phyloP scores from a whole-genome alignment of 2,329 filamentous ascomycete genomes.

The Penicillium sp. region DNA sequence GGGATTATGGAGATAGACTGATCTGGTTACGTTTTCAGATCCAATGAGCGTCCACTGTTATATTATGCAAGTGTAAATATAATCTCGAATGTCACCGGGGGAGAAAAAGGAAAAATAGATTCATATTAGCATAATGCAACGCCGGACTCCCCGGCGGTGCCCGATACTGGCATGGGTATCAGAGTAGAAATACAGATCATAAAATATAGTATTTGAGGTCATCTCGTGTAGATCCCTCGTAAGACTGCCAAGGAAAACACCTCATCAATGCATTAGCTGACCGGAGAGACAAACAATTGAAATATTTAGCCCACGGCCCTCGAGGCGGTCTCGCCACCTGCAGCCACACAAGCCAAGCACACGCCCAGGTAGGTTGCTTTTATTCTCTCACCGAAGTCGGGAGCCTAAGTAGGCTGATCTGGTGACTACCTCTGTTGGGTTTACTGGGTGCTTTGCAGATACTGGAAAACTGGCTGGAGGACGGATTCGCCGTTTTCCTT shows the following conservation, averaged over 20 bases:
- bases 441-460: slow-evolving; percentile 12
- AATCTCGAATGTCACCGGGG: background rate
- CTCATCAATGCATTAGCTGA: background rate
- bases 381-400: slow-evolving; percentile 2
- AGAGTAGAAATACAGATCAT: slow-evolving; percentile 13
- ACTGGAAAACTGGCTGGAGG: slow-evolving; percentile 25
- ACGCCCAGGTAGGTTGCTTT: background rate
- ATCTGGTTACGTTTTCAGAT: background rate
- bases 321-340: slow-evolving; percentile 6
- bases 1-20: background rate
- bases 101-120: background rate
- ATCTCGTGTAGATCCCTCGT: background rate
- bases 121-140: slow-evolving; percentile 9
- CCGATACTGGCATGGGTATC: slow-evolving; percentile 19
- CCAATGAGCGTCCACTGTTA: slow-evolving; percentile 2
- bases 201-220: slow-evolving; percentile 4
- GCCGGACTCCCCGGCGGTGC: slow-evolving; percentile 15
- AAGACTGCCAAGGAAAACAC: slow-evolving; percentile 3
- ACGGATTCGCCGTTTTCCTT: slow-evolving; percentile 22
- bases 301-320: background rate
- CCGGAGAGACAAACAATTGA: slow-evolving; percentile 1
- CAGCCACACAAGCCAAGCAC: slow-evolving; percentile 13
- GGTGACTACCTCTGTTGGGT: background rate
- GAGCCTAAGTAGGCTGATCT: background rate
- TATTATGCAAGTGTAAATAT: slow-evolving; percentile 1